phyloP scores from a whole-genome alignment of 1,139 yeast species.

The Taphrina sp. region DNA sequence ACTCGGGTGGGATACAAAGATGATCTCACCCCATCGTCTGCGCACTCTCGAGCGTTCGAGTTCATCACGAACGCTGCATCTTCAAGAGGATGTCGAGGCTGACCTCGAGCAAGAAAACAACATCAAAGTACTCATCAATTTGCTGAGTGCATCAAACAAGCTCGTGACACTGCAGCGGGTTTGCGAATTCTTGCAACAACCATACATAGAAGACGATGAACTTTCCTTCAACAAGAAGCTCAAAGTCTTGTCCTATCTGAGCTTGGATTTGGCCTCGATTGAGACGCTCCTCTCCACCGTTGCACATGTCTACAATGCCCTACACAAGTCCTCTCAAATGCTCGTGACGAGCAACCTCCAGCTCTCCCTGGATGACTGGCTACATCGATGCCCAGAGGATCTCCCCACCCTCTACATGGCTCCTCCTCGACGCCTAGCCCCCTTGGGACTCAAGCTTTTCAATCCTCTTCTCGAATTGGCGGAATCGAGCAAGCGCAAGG shows the following conservation, averaged over 20 bases:
- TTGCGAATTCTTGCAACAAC: slow-evolving; percentile 1
- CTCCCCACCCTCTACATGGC: neutral
- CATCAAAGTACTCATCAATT: too few species aligned
- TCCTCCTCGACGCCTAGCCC: neutral
- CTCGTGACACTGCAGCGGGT: neutral
- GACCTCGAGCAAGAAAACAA: too few species aligned
- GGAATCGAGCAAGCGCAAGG: slow-evolving; percentile 2
- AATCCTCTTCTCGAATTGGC: neutral
- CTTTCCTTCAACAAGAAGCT: slow-evolving; percentile 9
- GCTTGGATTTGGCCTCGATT: neutral
- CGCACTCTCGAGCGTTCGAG: too few species aligned
- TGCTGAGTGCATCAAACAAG: neutral
- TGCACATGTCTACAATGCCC: neutral
- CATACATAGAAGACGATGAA: slow-evolving; percentile 9
- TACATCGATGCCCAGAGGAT: neutral
- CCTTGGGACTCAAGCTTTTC: neutral
- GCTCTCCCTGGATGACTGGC: neutral
- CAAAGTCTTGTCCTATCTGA: neutral
- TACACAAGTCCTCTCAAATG: slow-evolving; percentile 11
- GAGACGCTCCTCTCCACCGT: neutral
- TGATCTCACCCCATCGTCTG: too few species aligned
- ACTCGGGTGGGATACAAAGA: too few species aligned
- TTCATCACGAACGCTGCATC: too few species aligned
- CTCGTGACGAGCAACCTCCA: neutral
- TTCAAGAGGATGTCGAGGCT: too few species aligned